phyloP scores from a whole-genome alignment of 2,329 filamentous ascomycete species.

The Daldinia sp. region DNA sequence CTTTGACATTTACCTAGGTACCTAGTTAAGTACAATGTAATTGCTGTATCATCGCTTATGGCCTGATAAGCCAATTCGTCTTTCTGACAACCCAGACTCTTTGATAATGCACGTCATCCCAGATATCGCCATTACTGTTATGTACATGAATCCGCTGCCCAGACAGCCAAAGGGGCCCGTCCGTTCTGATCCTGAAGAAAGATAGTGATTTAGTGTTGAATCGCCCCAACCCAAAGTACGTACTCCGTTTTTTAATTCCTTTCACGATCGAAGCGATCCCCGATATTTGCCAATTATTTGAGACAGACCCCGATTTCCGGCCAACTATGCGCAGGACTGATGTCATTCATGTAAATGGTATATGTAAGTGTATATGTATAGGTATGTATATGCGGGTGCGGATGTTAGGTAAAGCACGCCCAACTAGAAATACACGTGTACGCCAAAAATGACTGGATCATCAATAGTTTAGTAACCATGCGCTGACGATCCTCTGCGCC shows the following conservation, averaged over 20 bases:
- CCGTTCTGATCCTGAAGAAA: neutral
- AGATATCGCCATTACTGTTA: slow-evolving; percentile 14
- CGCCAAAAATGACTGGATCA: slow-evolving; percentile 10
- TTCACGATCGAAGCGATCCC: neutral
- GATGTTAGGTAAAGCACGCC: neutral
- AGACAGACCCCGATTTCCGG: neutral
- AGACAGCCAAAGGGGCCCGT: neutral
- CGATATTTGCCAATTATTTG: slow-evolving; percentile 3
- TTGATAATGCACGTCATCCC: slow-evolving; percentile 33
- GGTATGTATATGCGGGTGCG: too few relatives aligned
- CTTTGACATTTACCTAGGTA: too few relatives aligned
- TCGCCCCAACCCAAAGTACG: neutral
- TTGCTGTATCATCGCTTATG: neutral
- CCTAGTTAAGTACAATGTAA: too few relatives aligned
- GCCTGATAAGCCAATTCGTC: slow-evolving; percentile 16
- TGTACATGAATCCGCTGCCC: neutral
- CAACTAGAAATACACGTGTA: slow-evolving; percentile 12
- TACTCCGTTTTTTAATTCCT: neutral
- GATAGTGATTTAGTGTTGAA: neutral
- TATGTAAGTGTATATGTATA: too few relatives aligned
- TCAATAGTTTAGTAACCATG: slow-evolving; percentile 16
- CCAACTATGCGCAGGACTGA: slow-evolving; percentile 8
- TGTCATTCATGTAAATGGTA: slow-evolving; percentile 18
- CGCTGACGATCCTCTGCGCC: slow-evolving; percentile 17
- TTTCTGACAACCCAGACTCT: neutral